Conservation (phyloP, 352 stramenopile genomes). For the Blastocystis hominis region DNA sequence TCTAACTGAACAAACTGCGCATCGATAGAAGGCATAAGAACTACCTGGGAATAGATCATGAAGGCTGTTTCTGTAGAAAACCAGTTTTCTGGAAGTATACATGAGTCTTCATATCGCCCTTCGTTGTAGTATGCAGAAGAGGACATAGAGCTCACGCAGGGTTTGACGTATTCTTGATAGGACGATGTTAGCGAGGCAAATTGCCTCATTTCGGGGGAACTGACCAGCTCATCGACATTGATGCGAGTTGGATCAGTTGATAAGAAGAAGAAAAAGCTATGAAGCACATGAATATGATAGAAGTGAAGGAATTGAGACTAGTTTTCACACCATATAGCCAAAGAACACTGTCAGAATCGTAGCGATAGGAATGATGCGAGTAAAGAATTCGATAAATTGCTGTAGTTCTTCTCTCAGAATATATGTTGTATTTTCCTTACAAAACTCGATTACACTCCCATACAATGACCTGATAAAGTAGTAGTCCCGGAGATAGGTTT, state of each 20-base stretch:
- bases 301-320: constrained; percentile 45
- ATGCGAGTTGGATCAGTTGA: background rate
- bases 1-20: constrained; percentile 19
- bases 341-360: background rate
- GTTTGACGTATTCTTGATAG: background rate
- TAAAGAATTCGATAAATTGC: background rate
- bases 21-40: no score
- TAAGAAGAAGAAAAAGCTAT: constrained; percentile 12
- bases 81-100: background rate
- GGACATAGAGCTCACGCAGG: background rate
- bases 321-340: background rate
- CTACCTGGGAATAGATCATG: background rate
- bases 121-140: background rate
- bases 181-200: background rate
- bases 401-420: background rate
- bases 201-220: background rate
- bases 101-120: background rate
- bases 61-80: constrained; percentile 27
- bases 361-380: background rate
- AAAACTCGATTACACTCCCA: background rate
- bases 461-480: background rate
- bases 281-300: background rate
- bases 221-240: background rate
- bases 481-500: constrained; percentile 6
- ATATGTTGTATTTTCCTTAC: background rate